Conservation (phyloP, 305 asterid species). For the Fraxinus greggii region DNA sequence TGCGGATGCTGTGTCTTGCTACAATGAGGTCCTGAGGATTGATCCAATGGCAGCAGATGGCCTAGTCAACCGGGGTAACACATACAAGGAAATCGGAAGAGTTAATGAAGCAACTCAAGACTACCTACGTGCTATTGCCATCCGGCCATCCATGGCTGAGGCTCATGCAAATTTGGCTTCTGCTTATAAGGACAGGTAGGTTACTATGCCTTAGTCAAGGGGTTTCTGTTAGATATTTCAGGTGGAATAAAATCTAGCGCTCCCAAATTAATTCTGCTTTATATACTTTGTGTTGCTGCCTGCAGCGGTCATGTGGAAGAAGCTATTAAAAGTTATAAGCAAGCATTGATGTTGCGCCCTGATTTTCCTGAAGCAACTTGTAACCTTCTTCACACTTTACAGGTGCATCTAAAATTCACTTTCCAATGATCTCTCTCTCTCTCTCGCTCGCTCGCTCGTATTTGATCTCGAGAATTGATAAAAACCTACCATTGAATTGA, state of each 20-base stretch:
- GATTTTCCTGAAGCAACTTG: slow-evolving; percentile 99
- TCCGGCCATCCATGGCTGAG: slow-evolving; percentile 95
- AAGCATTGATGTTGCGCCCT: slow-evolving; percentile 81
- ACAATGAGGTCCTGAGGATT: slow-evolving; percentile 88
- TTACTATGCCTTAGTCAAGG: not conserved
- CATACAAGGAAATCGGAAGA: slow-evolving; percentile 95
- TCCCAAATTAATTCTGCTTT: not conserved
- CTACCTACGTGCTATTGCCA: slow-evolving; percentile 72
- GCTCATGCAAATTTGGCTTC: slow-evolving; percentile 99
- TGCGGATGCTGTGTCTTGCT: slow-evolving; percentile 93
- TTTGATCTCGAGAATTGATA: slow-evolving; percentile 7
- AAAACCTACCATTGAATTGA: slow-evolving; percentile 5
- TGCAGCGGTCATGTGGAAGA: slow-evolving; percentile 86
- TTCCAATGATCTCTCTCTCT: not conserved
- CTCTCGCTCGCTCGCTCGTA: not conserved
- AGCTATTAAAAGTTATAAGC: slow-evolving; percentile 90
- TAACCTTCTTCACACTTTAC: slow-evolving; percentile 96
- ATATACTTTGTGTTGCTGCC: slow-evolving; percentile 15
- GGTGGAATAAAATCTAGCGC: not conserved
- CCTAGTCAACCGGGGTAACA: slow-evolving; percentile 93
- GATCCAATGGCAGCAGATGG: slow-evolving; percentile 98
- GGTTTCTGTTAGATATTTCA: slow-evolving; percentile 6
- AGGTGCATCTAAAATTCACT: slow-evolving; percentile 41
- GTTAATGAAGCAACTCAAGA: slow-evolving; percentile 92
- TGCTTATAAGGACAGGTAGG: slow-evolving; percentile 94